Evolutionary conservation across 108 stramenopile genomes (phyloP).

Genomic region (Nannochloropsis oceanica): DNA sequence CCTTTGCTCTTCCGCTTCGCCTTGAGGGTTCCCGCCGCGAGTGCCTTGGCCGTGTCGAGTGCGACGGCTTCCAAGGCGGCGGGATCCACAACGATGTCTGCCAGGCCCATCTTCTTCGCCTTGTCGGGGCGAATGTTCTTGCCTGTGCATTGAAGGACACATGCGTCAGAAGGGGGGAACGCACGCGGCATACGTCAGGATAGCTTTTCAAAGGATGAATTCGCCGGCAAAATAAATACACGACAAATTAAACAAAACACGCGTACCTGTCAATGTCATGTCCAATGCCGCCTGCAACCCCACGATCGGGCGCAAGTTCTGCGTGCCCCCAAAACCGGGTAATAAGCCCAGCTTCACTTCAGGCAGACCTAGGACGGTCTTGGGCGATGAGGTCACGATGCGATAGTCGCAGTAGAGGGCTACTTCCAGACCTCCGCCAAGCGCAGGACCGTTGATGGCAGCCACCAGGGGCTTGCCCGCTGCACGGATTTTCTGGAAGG

Average conservation of each 20-base stretch:
- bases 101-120: slow-evolving; percentile 96
- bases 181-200: too few species aligned
- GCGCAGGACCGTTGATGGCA: slow-evolving; percentile 85
- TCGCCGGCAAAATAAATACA: too few species aligned
- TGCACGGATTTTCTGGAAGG: slow-evolving; percentile 34
- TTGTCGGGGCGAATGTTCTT: slow-evolving; percentile 84
- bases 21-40: slow-evolving; percentile 70
- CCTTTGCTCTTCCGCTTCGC: slow-evolving; percentile 63
- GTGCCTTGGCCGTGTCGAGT: slow-evolving; percentile 57
- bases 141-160: slow-evolving; percentile 40
- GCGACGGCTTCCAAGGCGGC: slow-evolving; percentile 65
- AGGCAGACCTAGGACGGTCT: slow-evolving; percentile 85
- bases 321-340: slow-evolving; percentile 95
- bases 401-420: slow-evolving; percentile 97
- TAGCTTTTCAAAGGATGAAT: too few species aligned
- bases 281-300: slow-evolving; percentile 72
- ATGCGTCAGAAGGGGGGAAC: background rate
- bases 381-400: slow-evolving; percentile 69
- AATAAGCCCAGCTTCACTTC: slow-evolving; percentile 95
- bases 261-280: slow-evolving; percentile 60
- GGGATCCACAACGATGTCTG: slow-evolving; percentile 71
- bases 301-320: slow-evolving; percentile 75
- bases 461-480: slow-evolving; percentile 67
- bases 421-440: slow-evolving; percentile 98
- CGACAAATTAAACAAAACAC: too few species aligned